phyloP scores from a whole-genome alignment of 148 eudicot genomes.

The Rhododendron vialii region DNA sequence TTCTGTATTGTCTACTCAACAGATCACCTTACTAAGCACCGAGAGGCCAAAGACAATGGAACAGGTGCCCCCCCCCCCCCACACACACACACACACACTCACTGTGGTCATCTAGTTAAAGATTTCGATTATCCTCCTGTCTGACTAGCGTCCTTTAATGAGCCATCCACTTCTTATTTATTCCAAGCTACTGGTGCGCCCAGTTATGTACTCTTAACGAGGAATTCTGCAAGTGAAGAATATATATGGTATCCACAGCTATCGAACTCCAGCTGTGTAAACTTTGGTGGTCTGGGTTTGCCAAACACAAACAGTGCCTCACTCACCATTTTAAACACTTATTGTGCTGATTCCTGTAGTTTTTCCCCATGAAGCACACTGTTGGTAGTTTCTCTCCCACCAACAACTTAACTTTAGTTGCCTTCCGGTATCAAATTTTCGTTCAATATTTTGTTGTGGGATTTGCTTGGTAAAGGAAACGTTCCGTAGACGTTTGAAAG shows the following conservation, averaged over 20 bases:
- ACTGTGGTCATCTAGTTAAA: neutral
- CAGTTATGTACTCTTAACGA: neutral
- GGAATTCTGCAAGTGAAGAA: neutral
- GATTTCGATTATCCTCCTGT: neutral
- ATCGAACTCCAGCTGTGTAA: neutral
- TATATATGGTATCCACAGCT: neutral
- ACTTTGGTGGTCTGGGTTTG: neutral
- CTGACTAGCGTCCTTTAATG: neutral
- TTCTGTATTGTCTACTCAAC: slow-evolving; percentile 83
- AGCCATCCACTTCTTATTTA: neutral
- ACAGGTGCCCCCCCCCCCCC: slow-evolving; percentile 39
- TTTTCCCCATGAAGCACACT: neutral
- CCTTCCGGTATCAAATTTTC: neutral
- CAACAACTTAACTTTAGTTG: neutral
- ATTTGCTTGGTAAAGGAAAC: neutral
- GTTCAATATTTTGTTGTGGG: neutral
- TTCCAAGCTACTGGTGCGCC: neutral
- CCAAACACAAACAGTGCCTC: neutral
- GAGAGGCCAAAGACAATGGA: slow-evolving; percentile 62
- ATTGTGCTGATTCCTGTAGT: neutral
- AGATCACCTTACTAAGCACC: slow-evolving; percentile 52
- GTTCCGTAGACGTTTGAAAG: neutral
- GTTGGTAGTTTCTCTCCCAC: neutral
- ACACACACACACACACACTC: too few relatives aligned
- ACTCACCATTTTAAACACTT: neutral